Evolutionary conservation across 805 yeast species (phyloP).

Genomic region (Pichia membranifaciens): DNA sequence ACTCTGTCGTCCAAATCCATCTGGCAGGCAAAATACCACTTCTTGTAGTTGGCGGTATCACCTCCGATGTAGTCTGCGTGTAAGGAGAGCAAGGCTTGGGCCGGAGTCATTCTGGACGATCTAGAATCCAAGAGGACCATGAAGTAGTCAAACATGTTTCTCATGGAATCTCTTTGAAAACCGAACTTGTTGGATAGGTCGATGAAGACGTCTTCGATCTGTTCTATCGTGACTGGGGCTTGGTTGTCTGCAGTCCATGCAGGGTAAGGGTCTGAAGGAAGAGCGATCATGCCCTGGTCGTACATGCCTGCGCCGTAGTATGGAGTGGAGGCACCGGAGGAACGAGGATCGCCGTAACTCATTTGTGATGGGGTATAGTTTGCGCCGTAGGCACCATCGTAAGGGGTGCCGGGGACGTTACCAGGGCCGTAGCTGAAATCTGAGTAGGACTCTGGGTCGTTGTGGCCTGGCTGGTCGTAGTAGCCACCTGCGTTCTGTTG

Average conservation of each 20-base stretch:
- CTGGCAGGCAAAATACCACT: conserved; percentile 87
- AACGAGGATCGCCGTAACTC: conserved; percentile 81
- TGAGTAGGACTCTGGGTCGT: conserved; percentile 54
- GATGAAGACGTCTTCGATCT: conserved; percentile 80
- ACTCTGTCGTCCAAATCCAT: conserved; percentile 78
- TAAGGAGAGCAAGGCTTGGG: conserved; percentile 73
- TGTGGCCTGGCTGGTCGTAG: conserved; percentile 45
- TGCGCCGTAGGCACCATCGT: conserved; percentile 49
- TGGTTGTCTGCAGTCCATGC: conserved; percentile 98
- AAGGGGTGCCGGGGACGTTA: conserved; percentile 57
- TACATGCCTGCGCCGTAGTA: conserved; percentile 39
- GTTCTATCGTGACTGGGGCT: conserved; percentile 78
- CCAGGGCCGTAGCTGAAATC: conserved; percentile 60
- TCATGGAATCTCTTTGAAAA: conserved; percentile 89
- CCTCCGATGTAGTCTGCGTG: conserved; percentile 90
- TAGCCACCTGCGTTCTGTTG: conserved; percentile 25
- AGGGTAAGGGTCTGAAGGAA: conserved; percentile 92
- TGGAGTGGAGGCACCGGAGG: conserved; percentile 94
- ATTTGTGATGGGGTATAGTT: conserved; percentile 71
- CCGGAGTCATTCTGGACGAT: conserved; percentile 84
- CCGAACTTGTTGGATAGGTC: conserved; percentile 81
- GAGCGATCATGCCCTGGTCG: conserved; percentile 49
- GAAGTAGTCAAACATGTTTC: conserved; percentile 84
- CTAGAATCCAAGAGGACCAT: conserved; percentile 80
- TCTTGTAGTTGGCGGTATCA: conserved; percentile 76